A percentile compares a stretch with the other conserved stretches of the same genome.
Evolutionary conservation across 1,139 yeast species (phyloP).

Genomic region (Yamadazyma songkhlaensis): DNA sequence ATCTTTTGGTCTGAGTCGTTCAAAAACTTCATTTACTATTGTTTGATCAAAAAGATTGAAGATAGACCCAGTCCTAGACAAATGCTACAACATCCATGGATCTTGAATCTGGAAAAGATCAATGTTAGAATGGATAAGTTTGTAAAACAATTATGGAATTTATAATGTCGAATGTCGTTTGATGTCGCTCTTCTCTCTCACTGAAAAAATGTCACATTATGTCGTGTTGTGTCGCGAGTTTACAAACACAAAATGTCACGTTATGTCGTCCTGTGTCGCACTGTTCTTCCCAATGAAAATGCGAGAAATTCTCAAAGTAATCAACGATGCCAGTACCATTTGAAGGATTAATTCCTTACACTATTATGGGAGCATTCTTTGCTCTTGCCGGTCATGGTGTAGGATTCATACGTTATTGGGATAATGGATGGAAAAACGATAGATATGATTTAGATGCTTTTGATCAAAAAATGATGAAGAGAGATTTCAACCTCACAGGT

Average conservation of each 20-base stretch:
- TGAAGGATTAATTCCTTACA: slow-evolving; percentile 49
- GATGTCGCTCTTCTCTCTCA: too few species aligned
- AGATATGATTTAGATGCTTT: slow-evolving; percentile 45
- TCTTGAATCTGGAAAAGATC: slow-evolving; percentile 66
- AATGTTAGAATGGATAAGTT: slow-evolving; percentile 85
- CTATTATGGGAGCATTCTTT: slow-evolving; percentile 47
- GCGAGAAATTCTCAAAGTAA: slow-evolving; percentile 1
- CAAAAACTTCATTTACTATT: slow-evolving; percentile 76
- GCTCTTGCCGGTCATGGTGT: slow-evolving; percentile 51
- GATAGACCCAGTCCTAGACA: slow-evolving; percentile 91
- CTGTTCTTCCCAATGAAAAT: background rate
- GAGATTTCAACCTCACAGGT: slow-evolving; percentile 78
- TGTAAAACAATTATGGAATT: slow-evolving; percentile 78
- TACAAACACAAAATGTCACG: too few species aligned
- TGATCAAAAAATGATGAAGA: slow-evolving; percentile 56
- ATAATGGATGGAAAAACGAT: slow-evolving; percentile 51
- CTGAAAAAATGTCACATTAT: too few species aligned
- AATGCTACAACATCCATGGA: slow-evolving; percentile 92
- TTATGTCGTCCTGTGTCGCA: too few species aligned
- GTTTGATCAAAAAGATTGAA: slow-evolving; percentile 75
- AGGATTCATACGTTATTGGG: slow-evolving; percentile 49
- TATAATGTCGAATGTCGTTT: slow-evolving; percentile 3
- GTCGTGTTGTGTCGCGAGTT: too few species aligned
- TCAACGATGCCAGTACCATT: slow-evolving; percentile 45
- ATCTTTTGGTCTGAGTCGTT: slow-evolving; percentile 82